Evolutionary conservation across 768 basidiomycete species (phyloP), one percentile per base, ranked within the genome.

Genomic region (Gloeostereum incarnatum): DNA sequence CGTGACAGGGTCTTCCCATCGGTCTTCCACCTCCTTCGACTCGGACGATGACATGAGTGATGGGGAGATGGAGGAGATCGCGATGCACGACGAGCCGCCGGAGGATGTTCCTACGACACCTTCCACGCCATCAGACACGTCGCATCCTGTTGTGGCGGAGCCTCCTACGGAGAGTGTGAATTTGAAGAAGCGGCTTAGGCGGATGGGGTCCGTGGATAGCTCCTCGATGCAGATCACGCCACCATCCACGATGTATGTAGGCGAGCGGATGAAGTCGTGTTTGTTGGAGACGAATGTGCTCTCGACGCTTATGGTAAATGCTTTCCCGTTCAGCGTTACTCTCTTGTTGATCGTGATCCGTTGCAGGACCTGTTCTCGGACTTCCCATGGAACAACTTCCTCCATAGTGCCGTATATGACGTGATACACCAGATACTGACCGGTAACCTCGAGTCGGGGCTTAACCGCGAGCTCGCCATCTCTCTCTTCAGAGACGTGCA

Each of bases 321-420:
- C 9, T 43, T 14, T 10, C 30, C 19, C 66, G 56, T 27, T 18
- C 41, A 26, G n/a, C 31, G 14, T 36, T 26, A 27, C 36, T 35
- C n/a, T 24, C 19, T 30, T 39, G 16, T 19, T 40, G 20, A 13
- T 8, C 26, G 26, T 8, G 9, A 29, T 29, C 14, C 14, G 8
- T 36, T 31, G 17, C 49, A 94, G 91, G 87, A 93, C 49, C 68
- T 97, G 25, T 97, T 97, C 67, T 97, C 97, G 55, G 81, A 85
- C 43, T 96, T 83, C 51, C 92, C 93, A 1, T 90, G 88, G 83
- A 97, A 99, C 60, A 97, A 98, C 55, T 98, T 98, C 57, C 62
- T 98, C 21, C 96, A 99, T 55, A 91, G 88, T 50, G 83, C 92
- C 21, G 90, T 96, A 13, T 98, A 98, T 54, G 96, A 99, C 55